These are phyloP conservation scores for Rosa multiflora DNA, from an alignment of 306 rosid species.

Conservation along the genomic window DNA sequence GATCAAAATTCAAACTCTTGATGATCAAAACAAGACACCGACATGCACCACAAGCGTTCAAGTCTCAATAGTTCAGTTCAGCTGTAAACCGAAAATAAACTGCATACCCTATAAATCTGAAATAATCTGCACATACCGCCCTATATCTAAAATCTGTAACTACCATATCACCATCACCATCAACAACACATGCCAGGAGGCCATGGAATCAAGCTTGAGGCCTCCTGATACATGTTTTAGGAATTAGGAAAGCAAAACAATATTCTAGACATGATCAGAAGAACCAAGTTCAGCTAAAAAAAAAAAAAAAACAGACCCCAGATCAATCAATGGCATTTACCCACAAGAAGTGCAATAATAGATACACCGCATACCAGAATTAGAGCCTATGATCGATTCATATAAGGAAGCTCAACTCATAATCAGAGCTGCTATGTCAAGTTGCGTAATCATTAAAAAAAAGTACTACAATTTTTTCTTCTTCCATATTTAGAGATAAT, in stretches of 20 bases:
- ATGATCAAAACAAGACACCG: neutral
- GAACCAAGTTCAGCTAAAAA: neutral
- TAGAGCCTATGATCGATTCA: neutral
- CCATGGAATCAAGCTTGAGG: neutral
- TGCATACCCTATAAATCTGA: neutral
- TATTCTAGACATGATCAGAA: neutral
- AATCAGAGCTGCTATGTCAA: neutral
- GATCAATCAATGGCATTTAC: neutral
- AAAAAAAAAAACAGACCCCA: neutral
- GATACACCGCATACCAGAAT: neutral
- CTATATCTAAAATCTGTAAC: neutral
- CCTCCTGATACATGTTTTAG: neutral
- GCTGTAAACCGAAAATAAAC: neutral
- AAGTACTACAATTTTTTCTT: neutral
- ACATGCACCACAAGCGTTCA: neutral
- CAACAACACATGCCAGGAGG: neutral
- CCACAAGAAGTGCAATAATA: neutral
- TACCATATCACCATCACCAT: neutral
- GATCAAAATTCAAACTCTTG: neutral
- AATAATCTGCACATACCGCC: neutral
- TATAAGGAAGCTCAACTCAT: neutral
- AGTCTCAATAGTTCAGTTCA: conserved; percentile 6
- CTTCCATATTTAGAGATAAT: conserved; percentile 2
- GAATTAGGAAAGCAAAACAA: neutral
- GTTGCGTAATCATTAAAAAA: neutral